Conservation (phyloP, 768 basidiomycete species). For the Lentinula aciculospora region DNA sequence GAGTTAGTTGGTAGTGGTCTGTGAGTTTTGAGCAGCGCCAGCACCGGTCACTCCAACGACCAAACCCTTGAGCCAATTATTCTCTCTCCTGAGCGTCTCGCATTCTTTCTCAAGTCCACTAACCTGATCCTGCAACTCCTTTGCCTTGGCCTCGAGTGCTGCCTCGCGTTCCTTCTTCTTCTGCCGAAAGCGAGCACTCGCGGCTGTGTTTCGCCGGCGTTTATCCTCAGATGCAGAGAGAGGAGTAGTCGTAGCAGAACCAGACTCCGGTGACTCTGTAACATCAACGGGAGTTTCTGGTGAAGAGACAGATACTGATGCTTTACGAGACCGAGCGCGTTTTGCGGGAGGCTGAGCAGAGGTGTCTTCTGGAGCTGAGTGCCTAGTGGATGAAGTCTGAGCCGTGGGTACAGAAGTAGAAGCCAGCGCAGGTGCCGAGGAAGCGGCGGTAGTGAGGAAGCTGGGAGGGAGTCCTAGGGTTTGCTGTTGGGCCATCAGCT, state of each 20-base stretch:
- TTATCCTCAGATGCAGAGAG: constrained; percentile 77
- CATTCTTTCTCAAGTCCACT: constrained; percentile 87
- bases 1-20: not conserved
- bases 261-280: constrained; percentile 1
- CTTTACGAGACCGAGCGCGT: constrained; percentile 52
- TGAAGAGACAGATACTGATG: constrained; percentile 29
- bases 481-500: constrained; percentile 51
- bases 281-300: constrained; percentile 24
- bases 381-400: constrained; percentile 8
- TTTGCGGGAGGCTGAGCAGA: constrained; percentile 35
- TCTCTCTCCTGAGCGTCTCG: constrained; percentile 82
- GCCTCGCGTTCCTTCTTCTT: constrained; percentile 97
- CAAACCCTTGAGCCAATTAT: constrained; percentile 88
- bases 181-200: constrained; percentile 87
- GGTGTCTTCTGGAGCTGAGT: constrained; percentile 22
- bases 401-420: constrained; percentile 7
- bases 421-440: constrained; percentile 15
- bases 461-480: not conserved
- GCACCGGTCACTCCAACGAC: constrained; percentile 85
- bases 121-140: constrained; percentile 81
- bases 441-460: constrained; percentile 11
- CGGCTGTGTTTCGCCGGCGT: constrained; percentile 89
- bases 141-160: constrained; percentile 78
- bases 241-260: constrained; percentile 13
- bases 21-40: constrained; percentile 18